These are phyloP conservation scores for Fusarium nurragi DNA, from an alignment of 2,329 filamentous ascomycete genomes.

Conservation along the genomic window DNA sequence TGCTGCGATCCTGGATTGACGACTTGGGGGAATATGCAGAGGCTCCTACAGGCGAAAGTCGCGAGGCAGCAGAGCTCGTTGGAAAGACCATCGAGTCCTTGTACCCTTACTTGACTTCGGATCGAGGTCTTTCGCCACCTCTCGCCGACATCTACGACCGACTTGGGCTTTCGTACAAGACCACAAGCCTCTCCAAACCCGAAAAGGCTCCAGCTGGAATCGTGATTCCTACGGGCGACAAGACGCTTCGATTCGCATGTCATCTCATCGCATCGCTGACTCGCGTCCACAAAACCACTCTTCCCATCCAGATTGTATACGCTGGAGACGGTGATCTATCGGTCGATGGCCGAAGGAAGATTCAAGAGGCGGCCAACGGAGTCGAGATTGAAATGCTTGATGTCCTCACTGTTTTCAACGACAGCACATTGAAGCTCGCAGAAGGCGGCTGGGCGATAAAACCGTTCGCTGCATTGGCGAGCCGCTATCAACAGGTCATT, in stretches of 20 bases:
- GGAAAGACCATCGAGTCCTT: conserved; percentile 7
- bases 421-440: conserved; percentile 43
- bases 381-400: conserved; percentile 47
- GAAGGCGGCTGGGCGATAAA: conserved; percentile 54
- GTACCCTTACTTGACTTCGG: conserved; percentile 43
- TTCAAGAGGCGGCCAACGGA: conserved; percentile 35
- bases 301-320: conserved; percentile 52
- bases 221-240: conserved; percentile 49
- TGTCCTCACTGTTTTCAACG: conserved; percentile 48
- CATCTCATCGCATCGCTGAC: conserved; percentile 50
- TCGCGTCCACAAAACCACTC: conserved; percentile 41
- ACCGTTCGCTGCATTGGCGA: conserved; percentile 52
- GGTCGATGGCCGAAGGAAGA: conserved; percentile 33
- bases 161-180: conserved; percentile 10
- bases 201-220: conserved; percentile 43
- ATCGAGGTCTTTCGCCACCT: conserved; percentile 16
- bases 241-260: conserved; percentile 48
- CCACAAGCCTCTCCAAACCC: conserved; percentile 11
- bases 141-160: conserved; percentile 19
- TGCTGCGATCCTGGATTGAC: conserved; percentile 29
- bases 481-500: conserved; percentile 50
- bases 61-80: conserved; percentile 15
- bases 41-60: not conserved
- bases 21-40: conserved; percentile 9
- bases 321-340: conserved; percentile 49